Evolutionary conservation across 1,139 yeast genomes (phyloP), one percentile per base, ranked within the genome.

Genomic region (Nakaseomyces sp.): DNA sequence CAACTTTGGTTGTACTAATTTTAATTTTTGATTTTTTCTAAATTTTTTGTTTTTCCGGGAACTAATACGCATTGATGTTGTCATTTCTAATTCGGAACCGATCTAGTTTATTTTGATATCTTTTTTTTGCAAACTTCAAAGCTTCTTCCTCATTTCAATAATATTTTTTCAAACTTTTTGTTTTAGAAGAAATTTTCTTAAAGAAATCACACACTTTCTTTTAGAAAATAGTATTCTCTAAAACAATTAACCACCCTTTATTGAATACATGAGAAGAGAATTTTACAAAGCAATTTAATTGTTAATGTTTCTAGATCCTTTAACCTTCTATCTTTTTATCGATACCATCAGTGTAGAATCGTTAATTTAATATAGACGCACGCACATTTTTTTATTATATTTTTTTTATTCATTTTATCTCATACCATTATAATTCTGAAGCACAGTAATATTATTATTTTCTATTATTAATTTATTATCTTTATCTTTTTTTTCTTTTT

Each of bases 61-160:
- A 37, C 40, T 37, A 17, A 37, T 37, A 37, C 40, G 31, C 40
- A 25, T 37, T 35, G 38, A 22, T 22, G 38, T 35, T 35, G 38
- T 35, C 38, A 20, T 35, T 32, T 32, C 24, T 35, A 35, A 35
- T 35, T 20, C 38, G 26, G 38, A 35, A 35, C 12, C 22, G 28
- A 20, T 32, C 36, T 17, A 10, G 5, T 26, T 26, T 9, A 5
- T 18, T 4, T 32, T 32, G 10, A 8, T 18, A 9, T 17, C 24
- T 32, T 32, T 32, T 4, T 29, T 15, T 29, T 29, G 13, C 15
- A 29, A 29, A 13, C n/a, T n/a, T n/a, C n/a, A n/a, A n/a, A n/a
- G n/a, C n/a, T n/a, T n/a, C n/a, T n/a, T n/a, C n/a, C n/a, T n/a
- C n/a, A n/a, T 29, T 15, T 29, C 32, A 29, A 29, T 29, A 15